Conservation (phyloP, 129 eudicot species). For the Flaveria linearis region DNA sequence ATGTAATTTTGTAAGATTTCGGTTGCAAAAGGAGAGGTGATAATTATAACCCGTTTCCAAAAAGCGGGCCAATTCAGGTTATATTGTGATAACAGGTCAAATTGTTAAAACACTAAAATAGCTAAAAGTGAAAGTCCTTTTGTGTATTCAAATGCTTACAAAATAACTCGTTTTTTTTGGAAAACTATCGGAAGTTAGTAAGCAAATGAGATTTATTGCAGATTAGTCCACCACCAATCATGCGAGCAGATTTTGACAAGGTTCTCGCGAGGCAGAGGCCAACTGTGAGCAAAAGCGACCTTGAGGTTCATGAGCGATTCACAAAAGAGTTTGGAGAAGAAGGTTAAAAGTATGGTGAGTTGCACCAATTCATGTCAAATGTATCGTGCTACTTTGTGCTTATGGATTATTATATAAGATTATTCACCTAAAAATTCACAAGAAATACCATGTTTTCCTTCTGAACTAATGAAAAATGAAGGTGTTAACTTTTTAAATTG, state of each 20-base stretch:
- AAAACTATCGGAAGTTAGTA: background rate
- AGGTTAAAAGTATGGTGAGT: conserved; percentile 53
- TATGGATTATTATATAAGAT: conserved; percentile 24
- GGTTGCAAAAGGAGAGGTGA: background rate
- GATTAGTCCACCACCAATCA: conserved; percentile 93
- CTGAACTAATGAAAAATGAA: conserved; percentile 27
- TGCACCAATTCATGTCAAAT: conserved; percentile 31
- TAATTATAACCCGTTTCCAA: background rate
- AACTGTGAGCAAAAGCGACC: conserved; percentile 96
- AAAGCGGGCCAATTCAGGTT: background rate
- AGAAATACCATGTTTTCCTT: conserved; percentile 19
- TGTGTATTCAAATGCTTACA: background rate
- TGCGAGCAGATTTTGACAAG: conserved; percentile 80
- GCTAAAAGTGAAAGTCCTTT: background rate
- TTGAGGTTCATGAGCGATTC: conserved; percentile 91
- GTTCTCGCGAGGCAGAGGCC: conserved; percentile 92
- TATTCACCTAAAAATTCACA: conserved; percentile 24
- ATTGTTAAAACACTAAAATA: background rate
- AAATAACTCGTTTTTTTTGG: background rate
- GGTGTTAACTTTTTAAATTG: conserved; percentile 17
- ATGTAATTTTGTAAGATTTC: background rate
- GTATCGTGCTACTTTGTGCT: conserved; percentile 21
- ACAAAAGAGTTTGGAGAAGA: conserved; percentile 98
- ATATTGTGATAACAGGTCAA: background rate
- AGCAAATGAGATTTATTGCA: conserved; percentile 33